Evolutionary conservation across 768 basidiomycete species (phyloP), one percentile per base, ranked within the genome.

Genomic region (Mycena galopus): DNA sequence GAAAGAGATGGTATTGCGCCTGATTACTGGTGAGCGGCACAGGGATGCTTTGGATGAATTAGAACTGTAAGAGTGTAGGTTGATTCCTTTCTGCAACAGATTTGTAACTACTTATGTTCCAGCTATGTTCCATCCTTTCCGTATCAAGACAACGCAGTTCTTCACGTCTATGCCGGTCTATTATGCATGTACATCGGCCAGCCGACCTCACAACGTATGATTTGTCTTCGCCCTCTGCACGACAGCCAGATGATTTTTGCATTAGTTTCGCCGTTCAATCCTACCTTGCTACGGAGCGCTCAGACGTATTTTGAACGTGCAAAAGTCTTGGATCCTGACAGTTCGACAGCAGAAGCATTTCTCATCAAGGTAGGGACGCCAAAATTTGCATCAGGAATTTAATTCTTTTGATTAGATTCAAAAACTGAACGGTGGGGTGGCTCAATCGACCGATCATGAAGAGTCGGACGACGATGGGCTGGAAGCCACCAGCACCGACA

Each of bases 111-210:
- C n/a, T n/a, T n/a, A 56, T 60, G 32, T 70, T 65, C 10, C 73
- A 96, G 96, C 29, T 97, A 94, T 79, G 87, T 97, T 7, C 94
- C 95, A 1, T 93, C 94, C 3, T 93, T 94, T 79, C 96, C 96
- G 2, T 97, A 92, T 83, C 92, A 92, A 78, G 93, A 95, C 75
- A 94, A 95, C 73, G 88, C 93, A 2, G 82, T 91, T 9, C 84
- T 97, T 32, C 94, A 97, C 77, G 85, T 91, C 19, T 96, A 97
- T 73, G 95, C 96, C 3, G 96, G 94, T 2, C 81, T 97, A 63
- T 82, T 94, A 16, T 88, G 87, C 30, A 82, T 96, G 27, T 89
- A 92, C 75, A 81, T 90, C n/a, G 87, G 89, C 14, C 90, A 90
- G 73, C 81, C 80, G 1, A 55, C 72, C 14, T 29, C 32, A 21